Base-by-base conservation (phyloP, 1,139 yeast species). In the Hanseniaspora uvarum region DNA sequence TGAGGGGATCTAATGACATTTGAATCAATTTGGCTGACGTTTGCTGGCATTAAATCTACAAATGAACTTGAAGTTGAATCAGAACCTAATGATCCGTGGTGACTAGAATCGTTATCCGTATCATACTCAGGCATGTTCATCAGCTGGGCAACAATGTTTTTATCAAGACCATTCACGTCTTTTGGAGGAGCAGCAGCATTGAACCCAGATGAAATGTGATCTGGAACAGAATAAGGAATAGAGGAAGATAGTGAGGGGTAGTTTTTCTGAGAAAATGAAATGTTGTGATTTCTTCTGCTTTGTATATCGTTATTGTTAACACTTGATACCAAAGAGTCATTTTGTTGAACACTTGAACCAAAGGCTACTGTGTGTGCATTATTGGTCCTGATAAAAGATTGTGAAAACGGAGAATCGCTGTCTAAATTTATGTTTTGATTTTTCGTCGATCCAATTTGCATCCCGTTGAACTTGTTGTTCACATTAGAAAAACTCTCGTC, bases 141-240 rank as follows among this genome's bases (percentile, higher is more conserved):
- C 31, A 54, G 57, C 54, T 59, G 57, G 54, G 62, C 60, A n/a
- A 23, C 23, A 30, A 23, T 21, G 37, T 56, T 58, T n/a, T 60
- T 56, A 18, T 58, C 59, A 30, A 55, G 56, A 14, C 56, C 58
- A 18, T 14, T 14, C 3, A n/a, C 43, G 7, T 39, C 43, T 21
- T 21, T 48, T 38, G 43, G 28, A 24, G 26, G 34, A 31, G 18
- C 26, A 24, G 30, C 30, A n/a, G 19, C 38, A 19, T 41, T 30
- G 12, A 37, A 34, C 3, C 33, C 28, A 5, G 49, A 26, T 10
- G 55, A 37, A 10, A 38, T 31, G 19, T 49, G 30, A 67, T 70
- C 70, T 0, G 92, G 92, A 1, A 82, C 88, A 7, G 83, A 74
- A 65, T 81, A 83, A 0, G 92, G 92, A 53, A 83, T 83, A 50